Base-by-base conservation (phyloP, 1,284 basidiomycete genomes). In the Pyrrhoderma noxium region DNA sequence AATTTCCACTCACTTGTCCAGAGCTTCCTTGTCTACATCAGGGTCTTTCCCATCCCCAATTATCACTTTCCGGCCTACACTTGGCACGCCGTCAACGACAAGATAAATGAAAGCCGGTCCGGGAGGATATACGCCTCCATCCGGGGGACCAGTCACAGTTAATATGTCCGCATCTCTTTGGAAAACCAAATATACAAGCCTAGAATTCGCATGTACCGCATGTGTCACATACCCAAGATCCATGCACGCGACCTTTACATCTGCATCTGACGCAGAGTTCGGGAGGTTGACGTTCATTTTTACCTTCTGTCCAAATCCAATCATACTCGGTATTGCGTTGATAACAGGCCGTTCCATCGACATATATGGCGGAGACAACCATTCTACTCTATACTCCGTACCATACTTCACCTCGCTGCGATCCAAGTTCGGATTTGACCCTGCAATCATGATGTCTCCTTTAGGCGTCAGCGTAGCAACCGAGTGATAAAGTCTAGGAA, bases 401-500 rank as follows among this genome's bases (percentile, higher is more conserved):
- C 76, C 80, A 62, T 83, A 90, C 59, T 70, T 70, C 38, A 75
- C 59, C 56, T 80, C 83, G 56, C 81, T 86, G 41, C 85, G 70
- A 63, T 89, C 87, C 52, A 86, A 63, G 63, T 92, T 92, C 14
- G 89, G 89, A 63, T 91, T 92, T 53, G 85, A 87, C 7, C 89
- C 89, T 16, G 85, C 80, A 55, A 92, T 78, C 79, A 89, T 80
- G 49, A 91, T 66, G 46, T 76, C 73, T 5, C 82, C 89, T 43
- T 69, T 67, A 8, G 85, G 86, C 14, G 82, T 82, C 58, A 88
- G 65, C 19, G 81, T 85, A 43, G 85, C 85, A 0, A 84, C 78
- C 11, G 85, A 88, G 59, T 94, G 91, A 64, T 94, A 94, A 63
- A 94, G 63, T 50, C 91, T 72, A 23, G 91, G 82, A 56, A 91